Base-by-base conservation (phyloP, 768 basidiomycete genomes). In the Russula abietina region DNA sequence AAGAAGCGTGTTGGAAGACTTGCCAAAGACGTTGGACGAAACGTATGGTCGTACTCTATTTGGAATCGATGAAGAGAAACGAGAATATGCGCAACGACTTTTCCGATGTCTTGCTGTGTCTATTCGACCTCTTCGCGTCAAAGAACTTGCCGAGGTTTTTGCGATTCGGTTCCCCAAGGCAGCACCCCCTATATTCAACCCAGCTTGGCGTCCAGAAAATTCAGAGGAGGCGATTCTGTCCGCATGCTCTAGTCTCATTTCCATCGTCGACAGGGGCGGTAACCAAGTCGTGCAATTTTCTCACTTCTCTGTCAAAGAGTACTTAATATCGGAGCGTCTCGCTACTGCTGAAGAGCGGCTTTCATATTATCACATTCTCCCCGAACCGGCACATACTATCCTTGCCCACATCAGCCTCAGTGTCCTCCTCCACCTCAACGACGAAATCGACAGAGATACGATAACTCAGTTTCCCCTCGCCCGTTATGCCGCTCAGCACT, bases 311-410 rank as follows among this genome's bases (percentile, higher is more conserved):
- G 51, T 50, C 24, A 26, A 26, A n/a, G n/a, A 45, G 7, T 45
- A 4, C 45, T 59, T 64, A 43, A 46, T 32, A 6, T 64, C 62
- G 16, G 9, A 49, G 1, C 62, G 45, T 10, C 58, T 64, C 28
- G 28, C 33, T 0, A 16, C n/a, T 0, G 24, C 26, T 2, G 45
- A 33, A 38, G 45, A 55, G 0, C 22, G 8, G 1, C 45, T 61
- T 41, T 64, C 62, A 10, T 14, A 22, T 5, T 60, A 59, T 28
- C 52, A 49, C 22, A 32, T 64, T 10, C 36, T 59, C 17, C 57
- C 59, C 28, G 33, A 52, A 12, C 43, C 43, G 1, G 43, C 43
- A 9, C 43, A 45, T 11, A 22, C 10, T 0, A 3, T 11, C 8
- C 43, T 45, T 11, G 43, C 43, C 10, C 43, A 22, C 8, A n/a